Percentiles rank a stretch among this genome's conserved stretches.
Conservation (phyloP, 805 yeast genomes). For the Nematodospora valgi region DNA sequence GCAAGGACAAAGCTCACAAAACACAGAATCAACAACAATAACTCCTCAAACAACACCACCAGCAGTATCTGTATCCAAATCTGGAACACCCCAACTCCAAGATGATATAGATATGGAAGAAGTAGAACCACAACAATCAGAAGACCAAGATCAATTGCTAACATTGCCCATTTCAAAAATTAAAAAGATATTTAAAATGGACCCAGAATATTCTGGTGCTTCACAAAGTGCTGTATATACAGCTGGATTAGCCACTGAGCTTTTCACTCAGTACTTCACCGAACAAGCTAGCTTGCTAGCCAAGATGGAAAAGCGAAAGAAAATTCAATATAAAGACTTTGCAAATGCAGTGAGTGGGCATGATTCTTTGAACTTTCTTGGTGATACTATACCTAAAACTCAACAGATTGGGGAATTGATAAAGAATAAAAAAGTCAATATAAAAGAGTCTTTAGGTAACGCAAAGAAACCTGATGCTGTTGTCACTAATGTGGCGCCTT, state of each 20-base stretch:
- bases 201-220: slow-evolving; percentile 66
- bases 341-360: slow-evolving; percentile 57
- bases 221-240: slow-evolving; percentile 72
- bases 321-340: slow-evolving; percentile 67
- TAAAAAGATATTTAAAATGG: slow-evolving; percentile 69
- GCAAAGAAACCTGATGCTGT: not conserved
- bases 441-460: too few relatives aligned
- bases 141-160: slow-evolving; percentile 19
- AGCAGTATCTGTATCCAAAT: slow-evolving; percentile 6
- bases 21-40: not conserved
- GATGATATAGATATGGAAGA: not conserved
- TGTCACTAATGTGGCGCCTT: slow-evolving; percentile 5
- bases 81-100: slow-evolving; percentile 3
- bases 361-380: slow-evolving; percentile 60
- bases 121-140: slow-evolving; percentile 6
- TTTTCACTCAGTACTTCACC: slow-evolving; percentile 65
- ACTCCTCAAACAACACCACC: not conserved
- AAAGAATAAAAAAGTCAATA: slow-evolving; percentile 35
- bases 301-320: slow-evolving; percentile 62
- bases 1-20: too few relatives aligned
- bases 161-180: slow-evolving; percentile 64
- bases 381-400: slow-evolving; percentile 66
- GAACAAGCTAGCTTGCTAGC: slow-evolving; percentile 70
- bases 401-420: slow-evolving; percentile 48
- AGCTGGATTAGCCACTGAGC: slow-evolving; percentile 73